Base-by-base conservation (phyloP, 331 rosid genomes). In the Spiraea crenata region DNA sequence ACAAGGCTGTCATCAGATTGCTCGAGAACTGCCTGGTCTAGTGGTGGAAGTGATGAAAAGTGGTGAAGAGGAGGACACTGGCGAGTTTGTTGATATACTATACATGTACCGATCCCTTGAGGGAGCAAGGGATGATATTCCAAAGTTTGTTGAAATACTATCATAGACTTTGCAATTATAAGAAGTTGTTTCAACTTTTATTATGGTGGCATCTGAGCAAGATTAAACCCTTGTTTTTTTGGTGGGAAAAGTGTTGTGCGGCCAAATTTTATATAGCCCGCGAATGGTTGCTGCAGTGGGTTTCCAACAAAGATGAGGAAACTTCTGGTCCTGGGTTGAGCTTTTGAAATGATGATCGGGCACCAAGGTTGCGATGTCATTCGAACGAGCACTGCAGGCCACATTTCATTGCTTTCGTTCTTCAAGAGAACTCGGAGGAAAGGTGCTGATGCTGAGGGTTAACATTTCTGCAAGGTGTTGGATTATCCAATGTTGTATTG, bases 101-200 rank as follows among this genome's bases (percentile, higher is more conserved):
- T 91, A 91, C 74, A 88, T 91, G 97, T 91, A 91, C 68, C 87
- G 97, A 19, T 91, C 97, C 70, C 90, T 91, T 5, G 97, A 88
- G 62, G 77, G 92, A 11, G 91, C 86, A 5, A 79, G 97, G 75
- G 83, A 79, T 25, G 92, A 91, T 77, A 77, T 85, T 76, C 95
- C 97, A 3, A 37, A 55, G 71, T 67, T 5, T 69, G 97, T 91
- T 72, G 82, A 80, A 42, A 86, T 91, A 80, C 73, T 88, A 65
- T 25, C 31, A 25, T 80, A 74, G 69, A 83, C 19, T 46, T 71
- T 73, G 71, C 70, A 69, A 15, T 65, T 70, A 41, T 40, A 72
- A 67, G 77, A 69, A 70, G 80, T 70, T 76, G 77, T 59, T 69
- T 58, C 63, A 35, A 77, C 77, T 73, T 64, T 69, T 75, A 55